Percentiles rank a stretch among this genome's conserved stretches.
These are phyloP conservation scores for Tetraselmis striata DNA, from an alignment of 139 green algal species.

Conservation along the genomic window DNA sequence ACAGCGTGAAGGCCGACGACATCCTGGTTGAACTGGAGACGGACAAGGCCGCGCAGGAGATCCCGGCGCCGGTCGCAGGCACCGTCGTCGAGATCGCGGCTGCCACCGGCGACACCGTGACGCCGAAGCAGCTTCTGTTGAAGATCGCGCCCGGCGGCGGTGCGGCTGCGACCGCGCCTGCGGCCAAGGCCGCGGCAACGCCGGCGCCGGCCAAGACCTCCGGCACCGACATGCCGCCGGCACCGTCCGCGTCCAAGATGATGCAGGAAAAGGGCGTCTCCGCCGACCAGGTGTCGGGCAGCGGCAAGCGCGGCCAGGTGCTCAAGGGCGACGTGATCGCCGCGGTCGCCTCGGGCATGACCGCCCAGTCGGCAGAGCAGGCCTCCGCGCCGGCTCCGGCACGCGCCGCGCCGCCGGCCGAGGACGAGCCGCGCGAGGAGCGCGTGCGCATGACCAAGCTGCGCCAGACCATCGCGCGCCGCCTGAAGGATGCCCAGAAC, in stretches of 20 bases:
- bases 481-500: conserved; percentile 95
- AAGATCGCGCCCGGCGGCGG: too few relatives aligned
- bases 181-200: conserved; percentile 1
- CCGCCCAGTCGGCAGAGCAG: too few relatives aligned
- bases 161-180: conserved; percentile 49
- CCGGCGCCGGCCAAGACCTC: too few relatives aligned
- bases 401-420: too few relatives aligned
- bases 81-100: conserved; percentile 55
- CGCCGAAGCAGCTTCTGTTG: conserved; percentile 81
- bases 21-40: conserved; percentile 96
- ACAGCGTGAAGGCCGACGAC: conserved; percentile 84
- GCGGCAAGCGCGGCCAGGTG: too few relatives aligned
- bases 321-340: too few relatives aligned
- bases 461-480: conserved; percentile 79
- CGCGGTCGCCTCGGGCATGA: too few relatives aligned
- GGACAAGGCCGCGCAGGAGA: conserved; percentile 90
- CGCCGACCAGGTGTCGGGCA: too few relatives aligned
- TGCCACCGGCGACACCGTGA: conserved; percentile 76
- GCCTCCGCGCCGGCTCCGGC: too few relatives aligned
- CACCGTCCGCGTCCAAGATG: neutral
- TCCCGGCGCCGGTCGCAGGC: conserved; percentile 44
- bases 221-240: too few relatives aligned
- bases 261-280: too few relatives aligned
- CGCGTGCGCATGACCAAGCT: conserved; percentile 95
- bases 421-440: too few relatives aligned